Conservation (phyloP, 192 early-diverging fungal species). For the Helicostylum pulchrum region DNA sequence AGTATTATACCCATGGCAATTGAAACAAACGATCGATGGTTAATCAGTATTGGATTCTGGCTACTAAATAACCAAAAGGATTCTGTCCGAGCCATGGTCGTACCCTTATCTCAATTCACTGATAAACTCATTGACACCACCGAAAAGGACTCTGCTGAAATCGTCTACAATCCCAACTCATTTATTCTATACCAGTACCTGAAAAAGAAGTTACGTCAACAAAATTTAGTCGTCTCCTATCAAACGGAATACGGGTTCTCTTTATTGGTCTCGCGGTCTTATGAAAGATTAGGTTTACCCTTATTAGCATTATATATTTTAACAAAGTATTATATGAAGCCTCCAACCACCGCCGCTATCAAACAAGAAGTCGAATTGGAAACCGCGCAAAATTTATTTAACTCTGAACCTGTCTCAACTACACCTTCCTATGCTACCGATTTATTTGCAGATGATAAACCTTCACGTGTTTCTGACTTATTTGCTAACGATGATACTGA, state of each 20-base stretch:
- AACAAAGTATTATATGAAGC: slow-evolving; percentile 35
- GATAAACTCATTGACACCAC: neutral
- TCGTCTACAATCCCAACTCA: slow-evolving; percentile 59
- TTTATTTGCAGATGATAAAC: slow-evolving; percentile 27
- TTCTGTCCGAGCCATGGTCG: slow-evolving; percentile 60
- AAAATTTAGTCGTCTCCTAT: slow-evolving; percentile 44
- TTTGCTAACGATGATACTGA: slow-evolving; percentile 11
- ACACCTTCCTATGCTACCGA: no score
- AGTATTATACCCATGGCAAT: slow-evolving; percentile 56
- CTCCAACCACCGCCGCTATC: slow-evolving; percentile 5
- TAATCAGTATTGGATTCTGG: slow-evolving; percentile 52
- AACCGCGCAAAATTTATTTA: neutral
- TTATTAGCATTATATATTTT: slow-evolving; percentile 73
- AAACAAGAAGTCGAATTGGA: neutral
- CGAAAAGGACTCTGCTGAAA: slow-evolving; percentile 22
- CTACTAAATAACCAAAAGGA: slow-evolving; percentile 54
- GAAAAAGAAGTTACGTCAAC: slow-evolving; percentile 45
- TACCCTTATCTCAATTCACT: slow-evolving; percentile 24
- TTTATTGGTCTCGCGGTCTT: slow-evolving; percentile 56
- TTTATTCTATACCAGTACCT: slow-evolving; percentile 70
- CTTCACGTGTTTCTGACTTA: slow-evolving; percentile 21
- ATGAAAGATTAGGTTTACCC: slow-evolving; percentile 79
- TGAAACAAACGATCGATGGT: slow-evolving; percentile 63
- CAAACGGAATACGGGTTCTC: slow-evolving; percentile 60
- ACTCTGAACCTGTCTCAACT: neutral